Evolutionary conservation across 2,329 filamentous ascomycete genomes (phyloP), one percentile per base, ranked within the genome.

Genomic region (Ophiosphaerella herpotricha): DNA sequence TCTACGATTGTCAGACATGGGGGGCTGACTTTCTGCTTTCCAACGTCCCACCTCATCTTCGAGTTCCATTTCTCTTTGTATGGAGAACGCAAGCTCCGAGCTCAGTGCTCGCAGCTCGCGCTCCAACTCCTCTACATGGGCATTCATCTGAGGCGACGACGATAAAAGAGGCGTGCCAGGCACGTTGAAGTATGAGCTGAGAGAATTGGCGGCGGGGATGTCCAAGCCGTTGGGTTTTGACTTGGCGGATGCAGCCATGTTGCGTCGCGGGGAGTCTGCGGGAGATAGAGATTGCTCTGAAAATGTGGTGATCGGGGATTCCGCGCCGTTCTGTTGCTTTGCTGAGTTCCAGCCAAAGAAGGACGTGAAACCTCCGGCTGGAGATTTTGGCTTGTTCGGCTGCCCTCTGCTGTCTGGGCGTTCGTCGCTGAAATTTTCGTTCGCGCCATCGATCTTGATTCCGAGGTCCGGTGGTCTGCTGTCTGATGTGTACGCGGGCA

Each of bases 91-190:
- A 71, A 99, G 80, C 80, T 99, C 94, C 52, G 87, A 84, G 78
- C 91, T 96, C 75, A 99, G 93, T 74, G 93, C 89, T 64, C 90
- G 90, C 60, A 99, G 76, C 79, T 99, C 94, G 71, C 91, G 89
- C 78, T 99, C 94, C 79, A 99, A 87, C 71, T 96, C 91, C 71
- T 91, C 85, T 66, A 96, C 82, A 72, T 91, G 80, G 58, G 80
- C 77, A 62, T 73, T 80, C 66, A 68, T 76, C 62, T 66, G 74
- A 47, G 66, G 77, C 64, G 72, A 76, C 45, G 60, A 74, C 41
- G 73, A 75, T 51, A 74, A 72, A 42, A 75, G 73, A 55, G 74
- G 80, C 55, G 68, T 81, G 46, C 70, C 78, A 57, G 77, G 66
- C 47, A 78, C 64, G 64, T 77, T 76, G 70, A 78, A 76, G 69